Percentiles rank a stretch among this genome's conserved stretches.
Conservation (phyloP, 805 yeast species). For the Kurtzmaniella cleridarum region DNA sequence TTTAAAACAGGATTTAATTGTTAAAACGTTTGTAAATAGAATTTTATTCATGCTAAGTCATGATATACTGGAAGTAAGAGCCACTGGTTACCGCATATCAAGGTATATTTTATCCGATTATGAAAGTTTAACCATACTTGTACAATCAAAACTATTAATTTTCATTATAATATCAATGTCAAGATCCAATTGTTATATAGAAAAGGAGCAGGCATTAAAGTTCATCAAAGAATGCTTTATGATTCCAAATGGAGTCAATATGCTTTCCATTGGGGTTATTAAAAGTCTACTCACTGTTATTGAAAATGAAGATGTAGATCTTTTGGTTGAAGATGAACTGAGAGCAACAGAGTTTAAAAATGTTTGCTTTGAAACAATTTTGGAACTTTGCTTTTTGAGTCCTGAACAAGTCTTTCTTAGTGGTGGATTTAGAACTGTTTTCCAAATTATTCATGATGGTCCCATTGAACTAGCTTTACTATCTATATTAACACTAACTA, state of each 20-base stretch:
- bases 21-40: constrained; percentile 50
- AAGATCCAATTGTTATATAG: constrained; percentile 50
- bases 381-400: constrained; percentile 32
- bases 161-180: constrained; percentile 62
- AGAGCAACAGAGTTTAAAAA: constrained; percentile 45
- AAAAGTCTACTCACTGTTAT: constrained; percentile 61
- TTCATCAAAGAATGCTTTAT: constrained; percentile 59
- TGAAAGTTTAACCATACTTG: constrained; percentile 49
- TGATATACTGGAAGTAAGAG: constrained; percentile 55
- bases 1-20: constrained; percentile 58
- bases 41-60: constrained; percentile 59
- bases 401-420: constrained; percentile 42
- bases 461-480: constrained; percentile 11
- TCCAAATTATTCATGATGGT: constrained; percentile 38
- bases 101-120: constrained; percentile 55
- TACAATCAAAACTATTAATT: constrained; percentile 53
- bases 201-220: constrained; percentile 74
- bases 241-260: constrained; percentile 44
- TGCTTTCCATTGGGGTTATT: constrained; percentile 57
- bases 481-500: constrained; percentile 34
- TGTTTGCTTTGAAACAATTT: constrained; percentile 38
- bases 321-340: constrained; percentile 7
- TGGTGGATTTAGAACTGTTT: constrained; percentile 49
- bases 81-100: constrained; percentile 72
- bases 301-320: constrained; percentile 33